A percentile compares a stretch with the other conserved stretches of the same genome.
Conservation (phyloP, 179 eudicot species). For the Amaranthus tricolor region DNA sequence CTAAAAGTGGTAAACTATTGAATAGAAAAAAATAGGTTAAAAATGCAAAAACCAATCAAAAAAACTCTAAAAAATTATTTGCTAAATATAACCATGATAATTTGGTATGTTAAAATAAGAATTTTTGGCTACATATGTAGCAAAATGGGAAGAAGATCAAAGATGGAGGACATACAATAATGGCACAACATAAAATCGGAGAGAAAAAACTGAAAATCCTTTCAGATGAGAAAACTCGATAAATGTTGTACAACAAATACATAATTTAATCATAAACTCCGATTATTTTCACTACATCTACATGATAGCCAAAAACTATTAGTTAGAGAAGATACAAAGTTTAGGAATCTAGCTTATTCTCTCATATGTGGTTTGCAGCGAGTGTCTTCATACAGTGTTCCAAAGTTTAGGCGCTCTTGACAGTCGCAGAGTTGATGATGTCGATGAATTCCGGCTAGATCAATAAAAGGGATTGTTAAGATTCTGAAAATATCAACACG, state of each 20-base stretch:
- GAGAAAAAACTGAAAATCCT: conserved; percentile 2
- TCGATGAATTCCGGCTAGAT: conserved; percentile 46
- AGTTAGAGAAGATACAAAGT: neutral
- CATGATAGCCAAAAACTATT: conserved; percentile 4
- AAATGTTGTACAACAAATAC: neutral
- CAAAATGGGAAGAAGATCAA: too few species aligned
- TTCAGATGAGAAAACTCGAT: neutral
- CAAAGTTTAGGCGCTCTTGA: conserved; percentile 35
- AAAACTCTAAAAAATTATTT: too few species aligned
- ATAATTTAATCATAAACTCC: neutral
- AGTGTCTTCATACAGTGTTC: neutral
- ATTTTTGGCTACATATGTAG: too few species aligned
- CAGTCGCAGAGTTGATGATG: conserved; percentile 46
- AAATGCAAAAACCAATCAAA: too few species aligned
- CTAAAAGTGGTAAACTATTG: too few species aligned
- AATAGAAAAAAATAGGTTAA: too few species aligned
- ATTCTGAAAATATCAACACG: neutral
- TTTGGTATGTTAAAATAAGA: too few species aligned
- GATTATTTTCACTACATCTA: neutral
- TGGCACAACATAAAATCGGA: neutral
- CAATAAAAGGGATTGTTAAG: neutral
- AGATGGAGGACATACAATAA: neutral
- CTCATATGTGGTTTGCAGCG: conserved; percentile 1
- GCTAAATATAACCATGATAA: too few species aligned
- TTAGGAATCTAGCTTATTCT: conserved; percentile 14